Percentiles rank a stretch among this genome's conserved stretches.
Conservation (phyloP, 2,329 filamentous ascomycete genomes). For the Aspergillus sp. region DNA sequence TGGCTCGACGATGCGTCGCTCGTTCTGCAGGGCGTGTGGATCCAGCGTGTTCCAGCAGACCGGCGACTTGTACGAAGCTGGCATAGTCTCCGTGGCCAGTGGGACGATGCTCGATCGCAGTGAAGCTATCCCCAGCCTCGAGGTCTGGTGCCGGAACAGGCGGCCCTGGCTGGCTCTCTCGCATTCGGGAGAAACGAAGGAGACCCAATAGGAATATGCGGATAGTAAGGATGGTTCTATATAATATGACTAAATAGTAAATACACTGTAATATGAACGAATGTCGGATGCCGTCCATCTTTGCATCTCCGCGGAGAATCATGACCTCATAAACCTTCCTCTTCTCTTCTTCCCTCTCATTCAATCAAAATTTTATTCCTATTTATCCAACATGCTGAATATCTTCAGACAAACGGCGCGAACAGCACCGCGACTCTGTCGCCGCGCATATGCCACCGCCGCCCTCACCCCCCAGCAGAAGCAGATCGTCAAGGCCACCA, state of each 20-base stretch:
- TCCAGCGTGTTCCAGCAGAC: slow-evolving; percentile 12
- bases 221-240: too few species aligned
- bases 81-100: slow-evolving; percentile 7
- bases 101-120: slow-evolving; percentile 15
- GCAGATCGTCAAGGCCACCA: slow-evolving; percentile 63
- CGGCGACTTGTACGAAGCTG: neutral
- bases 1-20: slow-evolving; percentile 12
- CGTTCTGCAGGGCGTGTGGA: slow-evolving; percentile 22
- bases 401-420: too few species aligned
- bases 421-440: neutral
- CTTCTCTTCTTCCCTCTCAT: too few species aligned
- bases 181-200: neutral
- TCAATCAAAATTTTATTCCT: too few species aligned
- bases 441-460: neutral
- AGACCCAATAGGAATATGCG: slow-evolving; percentile 1
- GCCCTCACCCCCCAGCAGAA: slow-evolving; percentile 59
- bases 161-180: slow-evolving; percentile 5
- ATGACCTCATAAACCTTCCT: too few species aligned
- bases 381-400: too few species aligned
- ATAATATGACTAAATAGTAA: too few species aligned
- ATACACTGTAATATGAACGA: too few species aligned
- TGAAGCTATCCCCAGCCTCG: neutral
- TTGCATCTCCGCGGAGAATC: too few species aligned
- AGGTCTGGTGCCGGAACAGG: slow-evolving; percentile 6
- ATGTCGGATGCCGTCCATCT: too few species aligned